Conservation (phyloP, 352 stramenopile genomes). For the Discostella stelligera region DNA sequence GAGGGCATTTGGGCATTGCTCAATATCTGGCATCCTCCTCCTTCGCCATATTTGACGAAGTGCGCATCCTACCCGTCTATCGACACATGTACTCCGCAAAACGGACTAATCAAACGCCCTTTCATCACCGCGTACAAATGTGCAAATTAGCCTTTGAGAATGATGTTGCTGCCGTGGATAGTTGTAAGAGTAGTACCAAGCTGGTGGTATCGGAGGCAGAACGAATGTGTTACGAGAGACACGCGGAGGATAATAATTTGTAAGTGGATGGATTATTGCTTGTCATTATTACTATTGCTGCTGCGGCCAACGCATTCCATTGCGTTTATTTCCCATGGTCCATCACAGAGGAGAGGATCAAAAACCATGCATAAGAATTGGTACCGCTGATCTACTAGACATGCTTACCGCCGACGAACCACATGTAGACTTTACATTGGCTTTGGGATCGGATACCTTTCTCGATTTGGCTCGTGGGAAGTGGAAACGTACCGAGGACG, state of each 20-base stretch:
- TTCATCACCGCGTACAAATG: constrained; percentile 66
- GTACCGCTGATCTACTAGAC: constrained; percentile 74
- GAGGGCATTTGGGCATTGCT: constrained; percentile 69
- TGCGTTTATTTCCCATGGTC: background rate
- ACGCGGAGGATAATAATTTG: constrained; percentile 12
- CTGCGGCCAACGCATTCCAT: background rate
- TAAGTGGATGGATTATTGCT: constrained; percentile 16
- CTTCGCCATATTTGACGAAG: constrained; percentile 66
- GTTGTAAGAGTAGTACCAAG: constrained; percentile 6
- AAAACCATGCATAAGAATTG: constrained; percentile 43
- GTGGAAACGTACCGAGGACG: constrained; percentile 69
- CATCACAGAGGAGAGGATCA: constrained; percentile 22
- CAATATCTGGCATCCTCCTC: constrained; percentile 41
- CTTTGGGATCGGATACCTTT: constrained; percentile 77
- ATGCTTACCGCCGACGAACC: constrained; percentile 58
- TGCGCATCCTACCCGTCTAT: constrained; percentile 76
- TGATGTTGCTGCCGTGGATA: background rate
- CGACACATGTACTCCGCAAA: constrained; percentile 71
- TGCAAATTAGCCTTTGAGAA: constrained; percentile 64
- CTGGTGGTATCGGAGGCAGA: constrained; percentile 67
- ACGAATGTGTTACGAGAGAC: constrained; percentile 56
- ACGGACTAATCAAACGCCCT: constrained; percentile 57
- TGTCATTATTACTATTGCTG: background rate
- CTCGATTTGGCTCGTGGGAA: constrained; percentile 70
- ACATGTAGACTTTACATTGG: constrained; percentile 63